Conservation (phyloP, 192 early-diverging fungal genomes). For the Backusella tarrabulga region DNA sequence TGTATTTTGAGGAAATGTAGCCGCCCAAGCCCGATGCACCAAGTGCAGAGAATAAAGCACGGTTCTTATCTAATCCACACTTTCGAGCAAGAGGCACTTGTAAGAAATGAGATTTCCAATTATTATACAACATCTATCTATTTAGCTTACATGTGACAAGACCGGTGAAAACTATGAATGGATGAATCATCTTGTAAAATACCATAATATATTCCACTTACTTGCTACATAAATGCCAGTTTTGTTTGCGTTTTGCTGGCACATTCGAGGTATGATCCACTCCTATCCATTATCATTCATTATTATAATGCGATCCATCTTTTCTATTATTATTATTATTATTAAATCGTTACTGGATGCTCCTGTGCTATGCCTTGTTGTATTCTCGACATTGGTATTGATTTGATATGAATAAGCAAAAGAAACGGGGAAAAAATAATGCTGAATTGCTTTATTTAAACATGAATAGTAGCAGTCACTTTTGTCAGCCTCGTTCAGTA, state of each 20-base stretch:
- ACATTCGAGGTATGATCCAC: constrained; percentile 3
- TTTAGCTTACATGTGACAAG: neutral
- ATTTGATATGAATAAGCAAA: neutral
- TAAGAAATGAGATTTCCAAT: neutral
- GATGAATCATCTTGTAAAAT: neutral
- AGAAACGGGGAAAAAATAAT: neutral
- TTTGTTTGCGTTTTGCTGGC: constrained; percentile 7
- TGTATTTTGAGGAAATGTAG: neutral
- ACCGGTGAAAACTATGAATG: neutral
- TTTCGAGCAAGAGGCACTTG: neutral
- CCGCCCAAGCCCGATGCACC: neutral
- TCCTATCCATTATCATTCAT: neutral
- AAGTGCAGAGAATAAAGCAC: neutral
- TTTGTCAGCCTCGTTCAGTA: neutral
- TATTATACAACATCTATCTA: neutral
- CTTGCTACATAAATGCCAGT: constrained; percentile 10
- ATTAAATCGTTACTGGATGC: neutral
- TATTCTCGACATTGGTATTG: neutral
- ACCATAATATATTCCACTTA: neutral
- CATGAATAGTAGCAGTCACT: neutral
- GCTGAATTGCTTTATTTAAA: neutral
- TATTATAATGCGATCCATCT: neutral
- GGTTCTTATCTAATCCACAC: constrained; percentile 1
- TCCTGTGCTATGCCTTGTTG: constrained; percentile 1
- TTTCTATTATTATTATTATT: neutral